Conservation (phyloP, 805 yeast species). For the Metschnikowia noctiluminum region DNA sequence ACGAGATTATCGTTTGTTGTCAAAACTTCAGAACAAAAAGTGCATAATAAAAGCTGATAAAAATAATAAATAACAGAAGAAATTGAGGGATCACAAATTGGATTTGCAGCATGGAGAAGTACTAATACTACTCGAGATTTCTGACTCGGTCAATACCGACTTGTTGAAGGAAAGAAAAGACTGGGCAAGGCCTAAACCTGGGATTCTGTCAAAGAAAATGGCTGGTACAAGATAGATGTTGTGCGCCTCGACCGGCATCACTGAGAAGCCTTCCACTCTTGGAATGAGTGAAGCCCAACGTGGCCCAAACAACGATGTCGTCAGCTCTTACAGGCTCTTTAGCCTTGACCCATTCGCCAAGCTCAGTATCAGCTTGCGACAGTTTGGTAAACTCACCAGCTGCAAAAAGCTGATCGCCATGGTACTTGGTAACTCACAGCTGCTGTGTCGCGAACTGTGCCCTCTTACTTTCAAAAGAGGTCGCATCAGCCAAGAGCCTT, state of each 20-base stretch:
- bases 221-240: conserved; percentile 61
- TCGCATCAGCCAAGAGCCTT: conserved; percentile 64
- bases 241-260: conserved; percentile 82
- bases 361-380: conserved; percentile 66
- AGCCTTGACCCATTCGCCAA: conserved; percentile 69
- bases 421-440: conserved; percentile 77
- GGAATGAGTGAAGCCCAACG: conserved; percentile 81
- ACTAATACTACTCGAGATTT: conserved; percentile 19
- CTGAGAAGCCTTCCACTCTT: conserved; percentile 83
- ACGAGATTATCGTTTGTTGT: too few species aligned
- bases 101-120: conserved; percentile 33
- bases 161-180: conserved; percentile 66
- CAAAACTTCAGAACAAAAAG: too few species aligned
- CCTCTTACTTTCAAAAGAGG: conserved; percentile 64
- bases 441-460: conserved; percentile 75
- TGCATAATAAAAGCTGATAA: too few species aligned
- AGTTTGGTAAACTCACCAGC: conserved; percentile 89
- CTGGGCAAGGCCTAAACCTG: conserved; percentile 75
- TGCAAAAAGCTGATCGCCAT: conserved; percentile 68
- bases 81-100: too few species aligned
- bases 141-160: conserved; percentile 41
- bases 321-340: conserved; percentile 67
- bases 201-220: conserved; percentile 74
- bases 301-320: conserved; percentile 77
- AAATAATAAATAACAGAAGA: too few species aligned